Base-by-base conservation (phyloP, 1,284 basidiomycete genomes). In the Cryptococcus sp. region DNA sequence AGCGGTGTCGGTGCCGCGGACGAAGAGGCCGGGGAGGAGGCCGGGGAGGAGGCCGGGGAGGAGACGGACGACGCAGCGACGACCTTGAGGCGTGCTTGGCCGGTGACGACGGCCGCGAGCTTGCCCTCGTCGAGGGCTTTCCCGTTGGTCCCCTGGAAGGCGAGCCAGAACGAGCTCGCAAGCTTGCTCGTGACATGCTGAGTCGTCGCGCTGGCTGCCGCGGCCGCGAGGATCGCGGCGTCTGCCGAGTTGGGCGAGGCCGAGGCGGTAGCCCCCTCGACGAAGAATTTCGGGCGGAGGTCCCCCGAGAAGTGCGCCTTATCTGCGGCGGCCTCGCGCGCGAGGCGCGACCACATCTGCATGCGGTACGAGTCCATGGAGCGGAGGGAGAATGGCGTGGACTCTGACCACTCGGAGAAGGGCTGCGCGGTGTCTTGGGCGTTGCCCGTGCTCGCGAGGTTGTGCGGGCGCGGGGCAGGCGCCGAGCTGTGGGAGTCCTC, bases 271-370 rank as follows among this genome's bases (percentile, higher is more conserved):
- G 59, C 38, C 16, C 40, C 24, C 46, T 72, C 69, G 49, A 68
- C 65, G 56, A 72, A 70, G 64, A 77, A 79, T 57, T 77, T 77
- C 16, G 78, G 77, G 55, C 76, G 70, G 35, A 75, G 53, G 11
- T 70, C 68, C 6, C 57, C 49, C 1, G 72, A 52, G 2, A 78
- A 52, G 20, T 64, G 63, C 44, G 68, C 64, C 60, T 76, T 73
- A 47, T 75, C 70, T 12, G 69, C 64, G 2, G 71, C 70, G 8
- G 75, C 77, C 50, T 78, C 78, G 35, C 75, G 66, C 0, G 88
- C 88, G 82, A 92, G 87, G 75, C 86, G 84, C 38, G 84, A 83
- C 90, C 89, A 92, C 1, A 92, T 80, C 65, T 92, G 90, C 87
- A 90, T 89, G 37, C 90, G 83, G 66, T 83, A 91, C 73, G 84